These are phyloP conservation scores for Saccharomycopsis microspora DNA, from an alignment of 805 yeast species.

Conservation along the genomic window DNA sequence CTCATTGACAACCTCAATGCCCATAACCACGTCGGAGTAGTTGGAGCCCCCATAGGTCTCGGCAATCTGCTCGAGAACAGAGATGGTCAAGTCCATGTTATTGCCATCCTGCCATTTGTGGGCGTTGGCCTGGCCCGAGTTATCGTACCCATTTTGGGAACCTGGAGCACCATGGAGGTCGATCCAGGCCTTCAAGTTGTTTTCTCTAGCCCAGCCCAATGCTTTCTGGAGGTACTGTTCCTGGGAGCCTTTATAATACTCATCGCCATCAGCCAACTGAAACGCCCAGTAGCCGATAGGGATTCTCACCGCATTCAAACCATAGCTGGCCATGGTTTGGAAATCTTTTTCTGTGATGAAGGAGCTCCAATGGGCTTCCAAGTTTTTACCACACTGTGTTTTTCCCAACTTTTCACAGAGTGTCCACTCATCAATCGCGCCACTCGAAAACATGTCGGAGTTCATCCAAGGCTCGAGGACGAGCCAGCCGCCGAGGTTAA, in stretches of 20 bases:
- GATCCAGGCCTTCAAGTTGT: constrained; percentile 56
- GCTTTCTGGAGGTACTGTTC: constrained; percentile 53
- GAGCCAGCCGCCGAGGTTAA: constrained; percentile 66
- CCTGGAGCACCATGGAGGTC: constrained; percentile 81
- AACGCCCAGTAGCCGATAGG: constrained; percentile 82
- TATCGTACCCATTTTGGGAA: constrained; percentile 80
- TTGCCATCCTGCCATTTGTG: constrained; percentile 32
- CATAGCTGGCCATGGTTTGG: constrained; percentile 34
- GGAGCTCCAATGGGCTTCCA: constrained; percentile 42
- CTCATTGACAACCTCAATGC: constrained; percentile 63
- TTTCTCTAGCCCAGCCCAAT: constrained; percentile 51
- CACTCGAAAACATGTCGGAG: constrained; percentile 41
- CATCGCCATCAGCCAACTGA: constrained; percentile 32
- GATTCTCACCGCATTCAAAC: constrained; percentile 58
- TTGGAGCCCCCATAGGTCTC: constrained; percentile 40
- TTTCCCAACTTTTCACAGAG: constrained; percentile 40
- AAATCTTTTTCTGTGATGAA: constrained; percentile 55
- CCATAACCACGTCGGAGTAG: constrained; percentile 47
- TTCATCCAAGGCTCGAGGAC: constrained; percentile 63
- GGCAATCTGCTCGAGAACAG: constrained; percentile 39
- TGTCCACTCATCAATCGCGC: constrained; percentile 54
- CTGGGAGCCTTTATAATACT: constrained; percentile 35
- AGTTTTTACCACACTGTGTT: constrained; percentile 26
- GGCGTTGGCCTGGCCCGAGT: constrained; percentile 52
- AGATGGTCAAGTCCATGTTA: constrained; percentile 32